Evolutionary conservation across 257 asterid genomes (phyloP), one percentile per base, ranked within the genome.

Genomic region (Verbena officinalis): DNA sequence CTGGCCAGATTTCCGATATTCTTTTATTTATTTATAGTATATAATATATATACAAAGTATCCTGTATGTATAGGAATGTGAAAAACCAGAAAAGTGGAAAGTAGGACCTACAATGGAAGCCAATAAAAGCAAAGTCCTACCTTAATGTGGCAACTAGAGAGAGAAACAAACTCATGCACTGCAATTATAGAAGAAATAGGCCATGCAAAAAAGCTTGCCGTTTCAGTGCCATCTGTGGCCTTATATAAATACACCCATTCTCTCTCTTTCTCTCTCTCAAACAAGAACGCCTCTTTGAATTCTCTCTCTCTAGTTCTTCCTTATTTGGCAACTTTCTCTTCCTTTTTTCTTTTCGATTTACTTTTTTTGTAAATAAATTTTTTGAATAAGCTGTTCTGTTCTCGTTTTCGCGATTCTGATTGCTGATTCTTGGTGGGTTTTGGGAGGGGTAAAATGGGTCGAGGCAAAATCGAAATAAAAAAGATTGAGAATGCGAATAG

Each of bases 391-490:
- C 22, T 22, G 42, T 30, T 44, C 10, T 17, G 40, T 27, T 30
- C 3, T 6, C 4, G 9, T 59, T 51, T 50, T 15, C 34, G 54
- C 19, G 36, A 39, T 45, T 54, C 67, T 65, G 51, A 38, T 51
- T 57, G 9, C 9, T 31, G 72, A 49, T 61, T 55, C 19, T 55
- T 52, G 58, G 77, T 68, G 83, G 72, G 74, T 59, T 75, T 75
- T 51, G 21, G 57, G 49, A 22, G 70, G 55, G 68, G 13, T 12
- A 20, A 60, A 65, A 90, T 90, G 97, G 95, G 97, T 42, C 69
- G 94, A 54, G 95, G 97, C 0, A 90, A 83, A 52, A 87, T 90
- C 33, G 97, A 90, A 51, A 90, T 90, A 10, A 85, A 85, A 73
- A 83, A 84, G 77, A 90, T 87, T 17, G 97, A 90, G 78, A 81